Conservation (phyloP, 441 rosid species). For the Populus tomentosa region DNA sequence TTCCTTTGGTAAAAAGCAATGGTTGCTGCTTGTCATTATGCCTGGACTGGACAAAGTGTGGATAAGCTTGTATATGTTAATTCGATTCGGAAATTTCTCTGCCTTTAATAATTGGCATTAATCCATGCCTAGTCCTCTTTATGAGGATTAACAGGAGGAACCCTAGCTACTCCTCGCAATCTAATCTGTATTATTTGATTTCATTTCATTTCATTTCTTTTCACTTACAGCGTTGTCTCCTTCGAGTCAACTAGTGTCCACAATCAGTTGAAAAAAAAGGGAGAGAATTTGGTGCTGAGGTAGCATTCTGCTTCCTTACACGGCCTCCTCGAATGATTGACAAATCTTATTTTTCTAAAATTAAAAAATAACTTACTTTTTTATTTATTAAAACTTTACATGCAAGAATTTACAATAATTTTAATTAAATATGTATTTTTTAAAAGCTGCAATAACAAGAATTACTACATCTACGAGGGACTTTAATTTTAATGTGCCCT, state of each 20-base stretch:
- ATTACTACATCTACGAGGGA: too few species aligned
- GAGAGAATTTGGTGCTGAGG: too few species aligned
- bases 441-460: too few species aligned
- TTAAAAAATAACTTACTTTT: too few species aligned
- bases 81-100: background rate
- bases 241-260: background rate
- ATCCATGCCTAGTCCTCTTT: background rate
- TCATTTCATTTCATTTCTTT: background rate
- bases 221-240: background rate
- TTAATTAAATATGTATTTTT: too few species aligned
- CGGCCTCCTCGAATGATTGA: too few species aligned
- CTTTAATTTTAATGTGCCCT: too few species aligned
- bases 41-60: constrained; percentile 9
- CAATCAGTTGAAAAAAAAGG: background rate
- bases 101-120: background rate
- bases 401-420: too few species aligned
- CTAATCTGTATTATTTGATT: background rate
- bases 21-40: constrained; percentile 15
- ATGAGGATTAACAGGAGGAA: background rate
- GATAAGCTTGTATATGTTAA: background rate
- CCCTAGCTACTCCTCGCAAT: background rate
- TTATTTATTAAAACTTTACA: too few species aligned
- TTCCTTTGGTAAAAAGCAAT: constrained; percentile 36
- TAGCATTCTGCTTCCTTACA: too few species aligned
- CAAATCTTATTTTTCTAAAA: too few species aligned